Base-by-base conservation (phyloP, 2,329 filamentous ascomycete genomes). In the Aspergillus pseudoterreus region DNA sequence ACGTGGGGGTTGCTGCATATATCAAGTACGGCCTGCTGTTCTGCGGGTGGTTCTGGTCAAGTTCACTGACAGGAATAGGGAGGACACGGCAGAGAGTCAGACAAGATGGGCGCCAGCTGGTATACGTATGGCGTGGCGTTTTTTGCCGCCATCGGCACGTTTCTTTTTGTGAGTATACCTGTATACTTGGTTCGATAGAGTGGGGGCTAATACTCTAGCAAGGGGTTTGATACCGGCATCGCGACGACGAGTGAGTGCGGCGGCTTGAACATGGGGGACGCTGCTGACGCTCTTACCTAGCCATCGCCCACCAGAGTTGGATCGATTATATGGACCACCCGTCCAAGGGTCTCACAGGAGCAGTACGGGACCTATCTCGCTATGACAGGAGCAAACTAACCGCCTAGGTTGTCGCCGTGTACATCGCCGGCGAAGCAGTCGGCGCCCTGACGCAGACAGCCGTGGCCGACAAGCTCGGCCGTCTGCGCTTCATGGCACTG, bases 151-250 rank as follows among this genome's bases (percentile, higher is more conserved):
- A 80, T 83, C 47, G 81, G 80, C 56, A 82, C 81, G 0, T 82
- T 82, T 63, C 71, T 83, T 49, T 83, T 81, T 63, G 78, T 80
- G 71, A 39, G 78, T 38, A 17, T 42, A n/a, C 4, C 15, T 22
- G 39, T 38, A 64, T 27, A 21, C 4, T 21, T 46, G 2, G 1
- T 17, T 21, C 6, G 2, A 10, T 19, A 19, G 11, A 11, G 32
- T 24, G 32, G 11, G 32, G 21, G 19, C 24, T 56, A 27, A 57
- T 35, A 45, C 32, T 35, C 22, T 22, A 5, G 55, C 22, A 47
- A 80, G 78, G 81, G 80, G 2, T 82, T 83, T 53, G 81, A 83
- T 61, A 82, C 80, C 0, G 81, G 81, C 24, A 83, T 83, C 50
- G 80, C 79, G 4, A 84, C 81, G 11, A 83, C 80, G 14, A 83